Evolutionary conservation across 371 early-diverging fungal genomes (phyloP).

Genomic region (Syncephalastrum racemosum): DNA sequence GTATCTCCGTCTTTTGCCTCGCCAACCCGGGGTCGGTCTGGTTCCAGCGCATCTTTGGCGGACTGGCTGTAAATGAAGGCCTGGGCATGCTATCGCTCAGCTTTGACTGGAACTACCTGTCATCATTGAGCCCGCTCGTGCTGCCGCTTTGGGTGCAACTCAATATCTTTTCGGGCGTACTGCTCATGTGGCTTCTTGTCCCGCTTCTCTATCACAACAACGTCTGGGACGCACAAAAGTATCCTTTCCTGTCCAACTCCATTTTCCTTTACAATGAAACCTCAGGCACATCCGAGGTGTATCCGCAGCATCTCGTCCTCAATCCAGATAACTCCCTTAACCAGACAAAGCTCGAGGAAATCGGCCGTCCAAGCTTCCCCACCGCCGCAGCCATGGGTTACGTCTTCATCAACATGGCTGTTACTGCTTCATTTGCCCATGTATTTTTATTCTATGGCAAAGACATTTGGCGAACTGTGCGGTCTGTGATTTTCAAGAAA

Average conservation of each 20-base stretch:
- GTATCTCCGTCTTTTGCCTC: constrained; percentile 51
- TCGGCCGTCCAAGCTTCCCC: constrained; percentile 38
- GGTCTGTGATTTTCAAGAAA: not conserved
- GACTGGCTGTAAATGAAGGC: constrained; percentile 45
- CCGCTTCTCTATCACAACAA: constrained; percentile 39
- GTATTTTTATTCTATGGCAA: constrained; percentile 49
- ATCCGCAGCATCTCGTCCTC: constrained; percentile 42
- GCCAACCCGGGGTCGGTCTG: constrained; percentile 47
- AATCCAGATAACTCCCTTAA: constrained; percentile 39
- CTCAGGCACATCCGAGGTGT: constrained; percentile 21
- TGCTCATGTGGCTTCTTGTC: constrained; percentile 35
- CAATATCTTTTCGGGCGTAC: constrained; percentile 41
- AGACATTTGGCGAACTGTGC: constrained; percentile 19
- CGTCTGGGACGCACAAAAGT: constrained; percentile 48
- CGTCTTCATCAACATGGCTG: constrained; percentile 38
- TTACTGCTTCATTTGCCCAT: constrained; percentile 57
- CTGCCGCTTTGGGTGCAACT: constrained; percentile 64
- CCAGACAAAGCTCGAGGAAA: constrained; percentile 28
- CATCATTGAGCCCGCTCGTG: constrained; percentile 59
- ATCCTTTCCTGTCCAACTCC: constrained; percentile 43
- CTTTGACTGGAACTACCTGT: constrained; percentile 53
- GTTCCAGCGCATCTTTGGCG: constrained; percentile 52
- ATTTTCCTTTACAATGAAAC: constrained; percentile 32
- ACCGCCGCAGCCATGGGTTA: constrained; percentile 28
- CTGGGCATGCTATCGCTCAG: constrained; percentile 48